phyloP scores from a whole-genome alignment of 306 rosid species.

The Glycyrrhiza uralensis region DNA sequence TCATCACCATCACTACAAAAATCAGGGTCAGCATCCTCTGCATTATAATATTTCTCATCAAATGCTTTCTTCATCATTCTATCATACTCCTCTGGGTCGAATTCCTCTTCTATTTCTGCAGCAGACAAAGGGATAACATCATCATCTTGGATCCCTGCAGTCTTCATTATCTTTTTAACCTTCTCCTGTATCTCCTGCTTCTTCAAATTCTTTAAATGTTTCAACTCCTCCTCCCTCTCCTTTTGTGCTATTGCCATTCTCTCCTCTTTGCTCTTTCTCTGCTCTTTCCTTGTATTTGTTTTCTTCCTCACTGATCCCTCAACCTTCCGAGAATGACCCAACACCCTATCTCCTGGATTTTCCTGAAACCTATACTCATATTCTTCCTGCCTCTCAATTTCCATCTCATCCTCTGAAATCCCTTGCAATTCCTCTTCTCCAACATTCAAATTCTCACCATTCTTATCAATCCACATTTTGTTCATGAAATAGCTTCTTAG shows the following conservation, averaged over 20 bases:
- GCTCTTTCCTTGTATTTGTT: slow-evolving; percentile 72
- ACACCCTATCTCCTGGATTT: slow-evolving; percentile 66
- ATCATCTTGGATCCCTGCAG: slow-evolving; percentile 67
- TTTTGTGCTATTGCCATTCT: slow-evolving; percentile 70
- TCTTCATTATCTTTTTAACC: slow-evolving; percentile 61
- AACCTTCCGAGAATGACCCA: slow-evolving; percentile 67
- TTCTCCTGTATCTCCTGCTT: slow-evolving; percentile 81
- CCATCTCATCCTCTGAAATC: slow-evolving; percentile 68
- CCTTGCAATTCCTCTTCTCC: slow-evolving; percentile 57
- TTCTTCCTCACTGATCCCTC: slow-evolving; percentile 89
- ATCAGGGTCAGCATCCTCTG: slow-evolving; percentile 57
- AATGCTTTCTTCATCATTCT: slow-evolving; percentile 78
- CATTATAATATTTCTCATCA: slow-evolving; percentile 62
- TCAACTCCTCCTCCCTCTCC: slow-evolving; percentile 93
- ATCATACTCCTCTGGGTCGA: slow-evolving; percentile 83
- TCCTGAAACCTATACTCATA: slow-evolving; percentile 80
- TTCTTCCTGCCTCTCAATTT: slow-evolving; percentile 75
- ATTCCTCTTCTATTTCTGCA: slow-evolving; percentile 73
- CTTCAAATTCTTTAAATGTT: slow-evolving; percentile 82
- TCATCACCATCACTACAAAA: slow-evolving; percentile 55
- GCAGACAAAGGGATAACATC: slow-evolving; percentile 50
- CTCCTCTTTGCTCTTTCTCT: slow-evolving; percentile 86
- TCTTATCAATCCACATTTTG: slow-evolving; percentile 61
- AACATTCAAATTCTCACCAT: slow-evolving; percentile 15
- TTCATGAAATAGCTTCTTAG: slow-evolving; percentile 59